Base-by-base conservation (phyloP, 1,284 basidiomycete species). In the Malassezia caprae region DNA sequence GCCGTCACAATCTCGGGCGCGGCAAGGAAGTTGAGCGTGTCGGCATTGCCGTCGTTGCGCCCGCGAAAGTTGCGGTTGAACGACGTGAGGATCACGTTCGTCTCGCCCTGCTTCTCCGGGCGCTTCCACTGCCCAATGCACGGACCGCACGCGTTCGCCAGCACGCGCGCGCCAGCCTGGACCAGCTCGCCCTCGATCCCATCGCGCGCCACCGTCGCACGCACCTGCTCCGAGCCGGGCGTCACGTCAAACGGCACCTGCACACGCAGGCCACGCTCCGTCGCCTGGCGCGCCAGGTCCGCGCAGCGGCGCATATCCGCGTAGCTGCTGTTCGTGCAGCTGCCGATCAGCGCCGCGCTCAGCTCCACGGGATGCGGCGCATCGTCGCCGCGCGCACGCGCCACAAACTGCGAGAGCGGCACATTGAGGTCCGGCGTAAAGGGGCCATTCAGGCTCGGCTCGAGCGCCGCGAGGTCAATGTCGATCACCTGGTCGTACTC, bases 51-150 rank as follows among this genome's bases (percentile, higher is more conserved):
- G 73, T 99, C 94, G 76, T 98, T 98, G 63, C 94, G 83, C 2
- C 88, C 90, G 76, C 89, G 90, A 81, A 99, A 98, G 79, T 98
- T 88, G 34, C 90, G 83, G 78, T 99, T 99, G 80, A 96, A 98
- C 40, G 90, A 94, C 3, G 94, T 96, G 48, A 98, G 77, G 66
- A 98, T 98, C 24, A 90, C 90, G 73, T 98, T 98, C 73, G 96
- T 87, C 77, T 96, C 86, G 52, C 82, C 85, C 73, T 88, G 83
- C 69, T 85, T 84, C 62, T 91, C 90, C 52, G 86, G 84, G 40
- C 94, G 83, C 76, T 96, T 90, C 94, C 94, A 99, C 78, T 96
- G 94, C 35, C 94, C 94, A 66, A 98, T 98, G 76, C 94, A 99
- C 28, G 94, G 94, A 50, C 94, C 94, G 68, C 94, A 98, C 1